Evolutionary conservation across 495 filamentous ascomycete genomes (phyloP).

Genomic region (Penicillium cataractarum): DNA sequence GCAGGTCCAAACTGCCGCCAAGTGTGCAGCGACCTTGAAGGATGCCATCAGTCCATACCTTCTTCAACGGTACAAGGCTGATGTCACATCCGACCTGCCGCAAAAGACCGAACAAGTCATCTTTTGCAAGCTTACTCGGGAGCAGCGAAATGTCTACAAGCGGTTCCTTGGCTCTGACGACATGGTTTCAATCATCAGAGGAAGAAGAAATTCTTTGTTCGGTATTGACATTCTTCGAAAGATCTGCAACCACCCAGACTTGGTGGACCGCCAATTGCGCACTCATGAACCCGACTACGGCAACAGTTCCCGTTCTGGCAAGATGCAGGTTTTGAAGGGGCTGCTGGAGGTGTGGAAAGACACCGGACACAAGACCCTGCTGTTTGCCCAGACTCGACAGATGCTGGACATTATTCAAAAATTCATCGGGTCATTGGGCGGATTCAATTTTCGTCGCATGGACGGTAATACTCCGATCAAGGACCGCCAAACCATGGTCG

Average conservation of each 20-base stretch:
- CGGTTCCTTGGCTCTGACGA: slow-evolving; percentile 81
- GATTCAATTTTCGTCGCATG: slow-evolving; percentile 85
- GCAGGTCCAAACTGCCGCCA: slow-evolving; percentile 87
- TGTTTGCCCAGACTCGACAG: slow-evolving; percentile 89
- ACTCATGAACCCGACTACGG: slow-evolving; percentile 72
- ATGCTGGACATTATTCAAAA: slow-evolving; percentile 93
- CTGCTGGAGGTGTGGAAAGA: slow-evolving; percentile 84
- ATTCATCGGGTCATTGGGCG: slow-evolving; percentile 65
- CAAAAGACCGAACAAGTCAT: slow-evolving; percentile 94
- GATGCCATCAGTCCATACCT: slow-evolving; percentile 90
- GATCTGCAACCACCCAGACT: slow-evolving; percentile 95
- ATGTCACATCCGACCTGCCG: slow-evolving; percentile 90
- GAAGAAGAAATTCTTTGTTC: slow-evolving; percentile 76
- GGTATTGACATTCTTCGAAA: slow-evolving; percentile 92
- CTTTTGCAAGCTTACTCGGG: slow-evolving; percentile 85
- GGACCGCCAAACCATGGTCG: slow-evolving; percentile 79
- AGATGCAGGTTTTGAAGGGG: slow-evolving; percentile 90
- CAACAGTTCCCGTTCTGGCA: slow-evolving; percentile 73
- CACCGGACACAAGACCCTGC: slow-evolving; percentile 83
- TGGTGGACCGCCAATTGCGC: slow-evolving; percentile 66
- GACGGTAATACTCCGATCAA: slow-evolving; percentile 87
- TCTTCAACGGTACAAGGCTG: slow-evolving; percentile 89
- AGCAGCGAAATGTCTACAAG: slow-evolving; percentile 76
- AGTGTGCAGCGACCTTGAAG: slow-evolving; percentile 87
- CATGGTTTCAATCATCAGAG: slow-evolving; percentile 73